Base-by-base conservation (phyloP, 2,329 filamentous ascomycete species). In the Fusarium sp. region DNA sequence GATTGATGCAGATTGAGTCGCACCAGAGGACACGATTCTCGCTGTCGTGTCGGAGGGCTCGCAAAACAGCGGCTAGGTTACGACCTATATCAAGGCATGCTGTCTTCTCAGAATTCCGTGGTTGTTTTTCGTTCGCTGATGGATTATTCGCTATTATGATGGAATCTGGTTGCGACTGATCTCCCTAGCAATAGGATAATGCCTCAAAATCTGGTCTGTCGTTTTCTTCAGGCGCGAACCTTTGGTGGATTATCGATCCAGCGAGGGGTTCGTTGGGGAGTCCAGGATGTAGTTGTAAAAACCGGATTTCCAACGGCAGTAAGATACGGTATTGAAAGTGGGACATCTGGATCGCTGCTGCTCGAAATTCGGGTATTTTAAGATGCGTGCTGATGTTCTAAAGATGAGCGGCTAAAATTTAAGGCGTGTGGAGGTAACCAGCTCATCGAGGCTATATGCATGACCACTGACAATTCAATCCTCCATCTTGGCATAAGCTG, bases 1-100 rank as follows among this genome's bases (percentile, higher is more conserved):
- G 58, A 5, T 61, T 46, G 11, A 61, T 61, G 14, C 58, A 61
- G 18, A 61, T 41, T 18, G 50, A 56, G 20, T 61, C 58, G 15
- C 41, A 56, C 58, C 58, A 61, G 3, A 60, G 6, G 12, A 14
- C 8, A 2, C 58, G 49, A 1, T 33, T 37, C 9, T 45, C 9
- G 1, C 13, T 6, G 9, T 6, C 4, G 4, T 41, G 14, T 13
- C 50, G 58, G 3, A 61, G 41, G 6, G 35, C 50, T 20, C 41
- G 23, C 15, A 61, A 17, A 12, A 41, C 58, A 7, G 58, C 14
- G 15, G 41, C 41, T 15, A 60, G 7, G 4, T 54, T 60, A 7
- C 2, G 13, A 1, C 57, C 48, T 8, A 60, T 32, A 11, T 18
- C 11, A 8, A 60, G 4, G 18, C 11, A 10, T 6, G 30, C 45